Base-by-base conservation (phyloP, 1,139 yeast species). In the Meyerozyma carpophila region DNA sequence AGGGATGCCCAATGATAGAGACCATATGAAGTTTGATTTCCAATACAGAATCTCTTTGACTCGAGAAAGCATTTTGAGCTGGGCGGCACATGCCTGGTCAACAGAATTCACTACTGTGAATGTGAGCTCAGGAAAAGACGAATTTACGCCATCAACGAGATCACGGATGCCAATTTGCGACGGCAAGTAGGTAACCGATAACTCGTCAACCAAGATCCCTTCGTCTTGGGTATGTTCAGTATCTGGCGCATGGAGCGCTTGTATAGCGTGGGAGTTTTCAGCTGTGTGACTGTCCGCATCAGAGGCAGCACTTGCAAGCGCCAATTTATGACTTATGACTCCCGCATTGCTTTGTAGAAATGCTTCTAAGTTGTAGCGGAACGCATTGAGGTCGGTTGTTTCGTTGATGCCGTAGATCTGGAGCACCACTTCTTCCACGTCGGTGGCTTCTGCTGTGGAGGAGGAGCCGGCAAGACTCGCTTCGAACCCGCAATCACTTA, bases 21-120 rank as follows among this genome's bases (percentile, higher is more conserved):
- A 63, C 46, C 66, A 72, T 42, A 79, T 48, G 47, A 86, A 77
- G 47, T 75, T 81, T 4, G 59, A 50, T 47, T 70, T 75, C 94
- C 96, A 93, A 53, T 75, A 79, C 41, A 70, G 66, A 37, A 88
- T 83, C 51, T 91, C 97, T 53, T 82, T 80, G 9, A 77, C 73
- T 52, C 87, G 80, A 1, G 89, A 73, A 32, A 93, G 69, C 3
- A 86, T 63, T 39, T 79, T 80, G 36, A 91, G 63, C 61, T 93
- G 98, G 5, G 87, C 68, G 3, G 77, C 63, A 41, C 79, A 61
- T 8, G 75, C 60, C 49, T 68, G 76, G 54, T 72, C 76, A 11
- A 71, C 57, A 3, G 77, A 67, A 51, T 71, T 71, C 29, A 67
- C 45, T 13, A 70, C 63, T 58, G 59, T 72, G 75, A 51, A 83